phyloP scores from a whole-genome alignment of 768 basidiomycete genomes.

The Amylocystis lapponica region DNA sequence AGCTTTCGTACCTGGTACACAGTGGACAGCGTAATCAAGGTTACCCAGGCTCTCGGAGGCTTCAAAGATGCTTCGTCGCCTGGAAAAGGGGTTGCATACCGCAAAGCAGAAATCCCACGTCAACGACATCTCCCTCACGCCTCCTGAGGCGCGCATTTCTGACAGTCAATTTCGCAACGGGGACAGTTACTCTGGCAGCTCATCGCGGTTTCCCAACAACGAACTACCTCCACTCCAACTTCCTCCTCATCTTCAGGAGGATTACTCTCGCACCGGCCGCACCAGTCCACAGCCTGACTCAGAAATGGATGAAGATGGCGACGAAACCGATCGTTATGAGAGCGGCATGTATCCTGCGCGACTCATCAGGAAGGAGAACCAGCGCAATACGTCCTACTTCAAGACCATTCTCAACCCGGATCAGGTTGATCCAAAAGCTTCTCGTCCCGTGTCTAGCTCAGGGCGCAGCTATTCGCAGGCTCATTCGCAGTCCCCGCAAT shows the following conservation, averaged over 20 bases:
- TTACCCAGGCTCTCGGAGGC: conserved; percentile 70
- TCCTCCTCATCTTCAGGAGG: conserved; percentile 13
- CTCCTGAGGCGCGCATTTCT: conserved; percentile 15
- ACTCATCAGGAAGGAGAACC: conserved; percentile 66
- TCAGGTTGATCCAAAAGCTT: conserved; percentile 34
- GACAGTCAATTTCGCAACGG: conserved; percentile 1
- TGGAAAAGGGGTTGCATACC: conserved; percentile 77
- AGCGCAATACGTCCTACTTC: conserved; percentile 76
- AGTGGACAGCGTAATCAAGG: neutral
- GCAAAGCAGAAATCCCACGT: conserved; percentile 64
- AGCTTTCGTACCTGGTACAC: conserved; percentile 14
- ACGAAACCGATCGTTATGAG: conserved; percentile 54
- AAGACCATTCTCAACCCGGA: conserved; percentile 77
- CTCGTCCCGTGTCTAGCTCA: neutral
- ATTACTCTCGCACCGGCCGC: conserved; percentile 1
- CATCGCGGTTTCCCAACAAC: conserved; percentile 34
- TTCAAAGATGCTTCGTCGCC: conserved; percentile 81
- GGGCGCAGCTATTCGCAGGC: conserved; percentile 7
- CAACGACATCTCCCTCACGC: conserved; percentile 24
- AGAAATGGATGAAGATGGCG: conserved; percentile 56
- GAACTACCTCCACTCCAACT: conserved; percentile 46
- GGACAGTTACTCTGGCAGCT: conserved; percentile 25
- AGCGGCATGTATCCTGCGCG: conserved; percentile 69
- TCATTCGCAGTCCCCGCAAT: conserved; percentile 2
- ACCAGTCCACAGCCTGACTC: conserved; percentile 8